Percentiles rank a stretch among this genome's conserved stretches.
These are phyloP conservation scores for Colletotrichum eremochloae DNA, from an alignment of 2,329 filamentous ascomycete genomes.

Conservation along the genomic window DNA sequence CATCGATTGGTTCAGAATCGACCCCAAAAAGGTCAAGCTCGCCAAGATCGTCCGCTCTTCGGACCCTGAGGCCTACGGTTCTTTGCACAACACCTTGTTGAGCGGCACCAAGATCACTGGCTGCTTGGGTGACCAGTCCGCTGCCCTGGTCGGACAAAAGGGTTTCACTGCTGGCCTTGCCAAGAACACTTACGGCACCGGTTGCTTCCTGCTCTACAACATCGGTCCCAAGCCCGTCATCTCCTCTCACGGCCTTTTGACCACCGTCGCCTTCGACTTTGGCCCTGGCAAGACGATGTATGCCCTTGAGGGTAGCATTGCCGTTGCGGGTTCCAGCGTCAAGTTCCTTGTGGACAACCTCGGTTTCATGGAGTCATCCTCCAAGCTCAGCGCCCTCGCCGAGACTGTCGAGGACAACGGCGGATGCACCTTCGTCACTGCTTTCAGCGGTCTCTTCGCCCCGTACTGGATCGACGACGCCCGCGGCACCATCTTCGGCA, in stretches of 20 bases:
- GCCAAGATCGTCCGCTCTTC: constrained; percentile 85
- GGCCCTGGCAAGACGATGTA: constrained; percentile 76
- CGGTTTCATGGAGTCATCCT: constrained; percentile 65
- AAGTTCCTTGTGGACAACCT: constrained; percentile 75
- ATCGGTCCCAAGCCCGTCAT: constrained; percentile 84
- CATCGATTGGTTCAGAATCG: constrained; percentile 80
- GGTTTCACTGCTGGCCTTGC: constrained; percentile 81
- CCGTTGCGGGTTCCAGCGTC: constrained; percentile 81
- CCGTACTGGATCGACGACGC: constrained; percentile 91
- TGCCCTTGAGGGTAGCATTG: constrained; percentile 82
- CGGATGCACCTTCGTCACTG: constrained; percentile 82
- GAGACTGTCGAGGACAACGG: constrained; percentile 75
- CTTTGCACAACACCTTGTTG: constrained; percentile 70
- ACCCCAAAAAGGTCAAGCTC: constrained; percentile 76
- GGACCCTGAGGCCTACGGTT: constrained; percentile 76
- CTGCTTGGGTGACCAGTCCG: constrained; percentile 85
- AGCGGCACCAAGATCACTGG: constrained; percentile 80
- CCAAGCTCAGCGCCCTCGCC: constrained; percentile 60
- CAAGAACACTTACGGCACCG: constrained; percentile 90
- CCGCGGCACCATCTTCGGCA: constrained; percentile 82
- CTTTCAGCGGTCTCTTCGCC: constrained; percentile 84
- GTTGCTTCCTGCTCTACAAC: constrained; percentile 88
- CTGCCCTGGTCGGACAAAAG: constrained; percentile 83
- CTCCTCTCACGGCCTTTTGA: constrained; percentile 81
- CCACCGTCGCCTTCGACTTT: constrained; percentile 84